These are phyloP conservation scores for Chlorociboria aeruginascens DNA, from an alignment of 495 filamentous ascomycete species.

Conservation along the genomic window DNA sequence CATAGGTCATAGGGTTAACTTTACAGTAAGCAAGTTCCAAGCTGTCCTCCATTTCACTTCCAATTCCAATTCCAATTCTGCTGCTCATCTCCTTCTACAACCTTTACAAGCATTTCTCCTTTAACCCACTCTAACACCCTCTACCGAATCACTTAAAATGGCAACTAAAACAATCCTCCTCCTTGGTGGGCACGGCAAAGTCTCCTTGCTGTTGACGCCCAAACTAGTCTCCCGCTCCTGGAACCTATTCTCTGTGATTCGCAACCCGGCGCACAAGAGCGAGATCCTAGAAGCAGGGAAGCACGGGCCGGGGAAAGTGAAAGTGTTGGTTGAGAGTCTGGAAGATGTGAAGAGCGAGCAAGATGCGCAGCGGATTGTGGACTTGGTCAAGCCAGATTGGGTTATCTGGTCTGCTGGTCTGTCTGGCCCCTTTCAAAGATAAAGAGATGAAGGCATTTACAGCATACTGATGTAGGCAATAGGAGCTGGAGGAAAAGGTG, in stretches of 20 bases:
- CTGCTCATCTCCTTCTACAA: background rate
- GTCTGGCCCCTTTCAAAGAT: background rate
- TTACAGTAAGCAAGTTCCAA: background rate
- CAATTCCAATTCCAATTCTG: too few relatives aligned
- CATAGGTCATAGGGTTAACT: too few relatives aligned
- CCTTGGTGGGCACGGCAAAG: slow-evolving; percentile 73
- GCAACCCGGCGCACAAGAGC: slow-evolving; percentile 50
- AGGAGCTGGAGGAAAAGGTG: slow-evolving; percentile 71
- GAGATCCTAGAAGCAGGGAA: slow-evolving; percentile 48
- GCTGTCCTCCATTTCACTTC: background rate
- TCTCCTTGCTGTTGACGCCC: slow-evolving; percentile 66
- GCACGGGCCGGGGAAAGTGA: slow-evolving; percentile 33
- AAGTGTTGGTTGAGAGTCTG: slow-evolving; percentile 54
- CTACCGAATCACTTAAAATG: background rate
- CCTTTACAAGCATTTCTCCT: background rate
- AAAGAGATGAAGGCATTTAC: background rate
- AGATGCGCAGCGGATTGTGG: slow-evolving; percentile 50
- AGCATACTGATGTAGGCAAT: background rate
- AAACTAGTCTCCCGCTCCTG: slow-evolving; percentile 60
- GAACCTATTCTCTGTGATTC: slow-evolving; percentile 68
- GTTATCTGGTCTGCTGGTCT: slow-evolving; percentile 71
- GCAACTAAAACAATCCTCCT: slow-evolving; percentile 21
- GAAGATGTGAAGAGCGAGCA: slow-evolving; percentile 53
- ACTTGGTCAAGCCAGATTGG: slow-evolving; percentile 50
- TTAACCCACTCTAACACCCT: background rate